phyloP scores from a whole-genome alignment of 163 green algal genomes.

The Prototheca cutis region DNA sequence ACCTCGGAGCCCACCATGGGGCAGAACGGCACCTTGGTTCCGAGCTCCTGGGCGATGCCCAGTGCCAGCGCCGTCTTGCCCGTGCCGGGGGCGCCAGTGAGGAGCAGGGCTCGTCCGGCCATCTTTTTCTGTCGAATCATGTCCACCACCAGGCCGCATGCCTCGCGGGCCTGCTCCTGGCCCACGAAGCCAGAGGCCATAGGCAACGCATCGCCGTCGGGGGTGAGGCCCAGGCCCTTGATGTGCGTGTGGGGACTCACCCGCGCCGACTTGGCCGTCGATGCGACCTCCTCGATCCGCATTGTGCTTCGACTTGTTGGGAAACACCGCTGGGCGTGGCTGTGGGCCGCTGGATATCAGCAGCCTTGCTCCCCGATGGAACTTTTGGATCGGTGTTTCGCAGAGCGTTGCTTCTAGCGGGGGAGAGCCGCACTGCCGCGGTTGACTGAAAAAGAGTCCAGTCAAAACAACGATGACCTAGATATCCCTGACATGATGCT shows the following conservation, averaged over 20 bases:
- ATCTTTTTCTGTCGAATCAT: constrained; percentile 99
- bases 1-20: constrained; percentile 98
- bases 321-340: no score
- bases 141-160: constrained; percentile 92
- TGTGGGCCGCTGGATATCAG: no score
- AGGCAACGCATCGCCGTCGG: constrained; percentile 67
- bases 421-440: no score
- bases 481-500: no score
- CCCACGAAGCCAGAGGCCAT: constrained; percentile 88
- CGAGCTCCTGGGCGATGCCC: constrained; percentile 94
- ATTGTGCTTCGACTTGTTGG: no score
- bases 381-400: no score
- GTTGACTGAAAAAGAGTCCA: no score
- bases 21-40: constrained; percentile 95
- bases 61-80: constrained; percentile 97
- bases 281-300: constrained; percentile 93
- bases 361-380: no score
- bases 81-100: constrained; percentile 87
- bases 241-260: constrained; percentile 98
- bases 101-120: constrained; percentile 85
- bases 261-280: constrained; percentile 84
- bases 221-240: constrained; percentile 86
- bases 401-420: no score
- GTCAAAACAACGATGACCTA: no score
- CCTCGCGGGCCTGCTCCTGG: constrained; percentile 86